A percentile compares a stretch with the other conserved stretches of the same genome.
phyloP scores from a whole-genome alignment of 176 grass and related monocot genomes.

The Oryza australiensis region DNA sequence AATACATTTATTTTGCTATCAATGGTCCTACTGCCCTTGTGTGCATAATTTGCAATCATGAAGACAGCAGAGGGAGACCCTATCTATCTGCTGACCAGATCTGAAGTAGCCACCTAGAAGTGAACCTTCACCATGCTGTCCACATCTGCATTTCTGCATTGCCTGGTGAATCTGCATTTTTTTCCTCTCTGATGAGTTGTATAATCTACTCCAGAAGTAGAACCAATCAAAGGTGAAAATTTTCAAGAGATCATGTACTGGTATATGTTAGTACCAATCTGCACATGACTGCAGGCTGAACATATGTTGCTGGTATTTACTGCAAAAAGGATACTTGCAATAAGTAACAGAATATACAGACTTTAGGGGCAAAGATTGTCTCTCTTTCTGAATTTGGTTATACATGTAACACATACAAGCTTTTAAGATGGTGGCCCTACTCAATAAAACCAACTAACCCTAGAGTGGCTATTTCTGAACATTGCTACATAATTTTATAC shows the following conservation, averaged over 20 bases:
- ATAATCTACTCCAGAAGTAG: neutral
- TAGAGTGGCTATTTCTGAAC: slow-evolving; percentile 35
- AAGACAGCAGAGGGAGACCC: slow-evolving; percentile 4
- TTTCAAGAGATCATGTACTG: neutral
- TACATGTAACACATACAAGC: neutral
- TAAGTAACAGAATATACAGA: neutral
- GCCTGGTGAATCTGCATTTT: slow-evolving; percentile 18
- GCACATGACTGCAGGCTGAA: slow-evolving; percentile 23
- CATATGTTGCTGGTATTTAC: neutral
- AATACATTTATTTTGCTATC: slow-evolving; percentile 23
- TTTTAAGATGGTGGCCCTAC: slow-evolving; percentile 13
- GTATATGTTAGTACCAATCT: neutral
- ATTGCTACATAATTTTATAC: slow-evolving; percentile 23
- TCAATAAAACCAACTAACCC: neutral
- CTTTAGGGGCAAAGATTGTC: neutral
- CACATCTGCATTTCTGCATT: slow-evolving; percentile 10
- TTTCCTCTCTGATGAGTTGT: neutral
- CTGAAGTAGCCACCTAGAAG: slow-evolving; percentile 17
- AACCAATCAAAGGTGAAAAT: slow-evolving; percentile 4
- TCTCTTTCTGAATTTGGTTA: neutral
- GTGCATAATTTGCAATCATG: slow-evolving; percentile 46
- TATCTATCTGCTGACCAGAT: slow-evolving; percentile 19
- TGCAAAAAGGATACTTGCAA: neutral
- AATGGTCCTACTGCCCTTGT: neutral
- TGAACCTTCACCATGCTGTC: slow-evolving; percentile 31